Percentiles rank a stretch among this genome's conserved stretches.
These are phyloP conservation scores for Neoboletus subvelutipes DNA, from an alignment of 768 basidiomycete species.

Conservation along the genomic window DNA sequence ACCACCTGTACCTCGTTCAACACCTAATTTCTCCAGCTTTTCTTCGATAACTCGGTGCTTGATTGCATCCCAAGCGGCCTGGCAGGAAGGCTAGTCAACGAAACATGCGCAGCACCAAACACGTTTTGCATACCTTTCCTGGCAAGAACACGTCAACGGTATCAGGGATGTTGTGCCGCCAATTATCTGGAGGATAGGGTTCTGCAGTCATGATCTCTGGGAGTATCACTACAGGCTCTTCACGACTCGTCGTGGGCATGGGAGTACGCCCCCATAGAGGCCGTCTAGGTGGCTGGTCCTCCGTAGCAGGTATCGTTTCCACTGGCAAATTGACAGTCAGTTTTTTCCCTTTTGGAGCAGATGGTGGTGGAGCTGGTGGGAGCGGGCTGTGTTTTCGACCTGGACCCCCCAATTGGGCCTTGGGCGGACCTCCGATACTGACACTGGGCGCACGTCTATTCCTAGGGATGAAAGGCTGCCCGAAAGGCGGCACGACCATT, in stretches of 20 bases:
- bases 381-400: constrained; percentile 74
- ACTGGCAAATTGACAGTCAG: constrained; percentile 68
- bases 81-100: constrained; percentile 7
- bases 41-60: constrained; percentile 74
- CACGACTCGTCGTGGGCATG: constrained; percentile 39
- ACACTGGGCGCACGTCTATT: constrained; percentile 64
- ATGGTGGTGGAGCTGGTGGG: constrained; percentile 35
- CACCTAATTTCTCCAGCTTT: constrained; percentile 76
- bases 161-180: constrained; percentile 56
- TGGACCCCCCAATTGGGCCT: constrained; percentile 79
- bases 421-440: constrained; percentile 85
- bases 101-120: constrained; percentile 4
- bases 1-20: constrained; percentile 59
- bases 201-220: constrained; percentile 48
- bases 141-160: constrained; percentile 82
- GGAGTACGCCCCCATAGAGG: constrained; percentile 65
- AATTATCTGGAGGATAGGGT: constrained; percentile 63
- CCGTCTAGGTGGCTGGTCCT: constrained; percentile 41
- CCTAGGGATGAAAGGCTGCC: constrained; percentile 56
- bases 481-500: constrained; percentile 44
- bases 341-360: constrained; percentile 60
- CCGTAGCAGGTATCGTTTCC: constrained; percentile 48
- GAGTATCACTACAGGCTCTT: constrained; percentile 22
- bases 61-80: constrained; percentile 76
- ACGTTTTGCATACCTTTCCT: constrained; percentile 55